Base-by-base conservation (phyloP, 1,139 yeast genomes). In the Hanseniaspora gamundiae region DNA sequence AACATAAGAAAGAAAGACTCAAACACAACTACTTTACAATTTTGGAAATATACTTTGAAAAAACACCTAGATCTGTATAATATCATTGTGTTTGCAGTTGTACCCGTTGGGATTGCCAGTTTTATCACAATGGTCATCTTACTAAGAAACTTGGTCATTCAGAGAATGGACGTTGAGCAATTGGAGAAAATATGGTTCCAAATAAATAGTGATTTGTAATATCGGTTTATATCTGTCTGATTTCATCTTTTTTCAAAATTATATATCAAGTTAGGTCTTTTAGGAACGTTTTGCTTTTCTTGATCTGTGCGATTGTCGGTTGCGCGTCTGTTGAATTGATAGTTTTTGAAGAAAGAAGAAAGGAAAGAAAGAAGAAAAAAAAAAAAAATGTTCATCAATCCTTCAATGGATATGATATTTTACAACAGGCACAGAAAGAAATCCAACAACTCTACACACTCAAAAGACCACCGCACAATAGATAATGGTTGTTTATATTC, bases 41-140 rank as follows among this genome's bases (percentile, higher is more conserved):
- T 46, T 7, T 52, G 53, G 48, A 51, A 50, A 40, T 56, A 54
- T 42, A 49, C 58, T 9, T 52, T 52, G 35, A 59, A 56, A 39
- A 65, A 88, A 44, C 83, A 87, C 50, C 76, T 91, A 51, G 87
- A 82, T 56, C 69, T 80, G 47, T 83, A 87, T 61, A 86, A 84
- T 53, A 83, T 91, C 41, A 88, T 84, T 1, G 96, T 91, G 1
- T 91, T 85, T 67, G 96, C 97, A 1, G 97, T 91, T 43, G 95
- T 91, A 5, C 98, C 98, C 0, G 88, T 91, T 21, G 98, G 98
- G 0, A 57, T 91, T 48, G 96, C 98, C 2, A 85, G 96, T 54
- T 91, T 91, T 55, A 65, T 88, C 24, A 87, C 97, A 4, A 86
- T 88, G 95, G 68, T 87, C 26, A 93, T 88, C 0, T 65, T 88